Conservation (phyloP, 257 asterid genomes). For the Nicotiana knightiana region DNA sequence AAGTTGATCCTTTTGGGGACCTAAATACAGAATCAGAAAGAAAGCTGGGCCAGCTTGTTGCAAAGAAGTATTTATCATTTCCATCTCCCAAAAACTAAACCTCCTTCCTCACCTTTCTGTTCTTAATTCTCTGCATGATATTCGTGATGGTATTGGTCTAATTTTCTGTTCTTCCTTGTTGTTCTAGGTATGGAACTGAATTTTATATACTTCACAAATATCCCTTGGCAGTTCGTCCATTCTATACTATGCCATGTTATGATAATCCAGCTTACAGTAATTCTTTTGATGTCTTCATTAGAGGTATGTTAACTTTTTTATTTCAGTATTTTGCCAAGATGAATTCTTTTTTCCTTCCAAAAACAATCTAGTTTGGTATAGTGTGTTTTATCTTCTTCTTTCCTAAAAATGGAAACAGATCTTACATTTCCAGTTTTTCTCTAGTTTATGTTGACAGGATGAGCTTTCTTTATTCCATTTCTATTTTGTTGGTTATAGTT, state of each 20-base stretch:
- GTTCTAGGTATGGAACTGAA: conserved; percentile 69
- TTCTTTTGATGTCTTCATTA: conserved; percentile 81
- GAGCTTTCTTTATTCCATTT: not conserved
- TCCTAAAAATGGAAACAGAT: not conserved
- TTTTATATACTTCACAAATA: conserved; percentile 90
- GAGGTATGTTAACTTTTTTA: conserved; percentile 39
- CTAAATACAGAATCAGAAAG: conserved; percentile 86
- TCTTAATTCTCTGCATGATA: conserved; percentile 1
- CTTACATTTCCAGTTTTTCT: not conserved
- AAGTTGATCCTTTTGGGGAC: conserved; percentile 86
- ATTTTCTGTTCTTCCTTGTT: not conserved
- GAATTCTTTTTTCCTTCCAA: not conserved
- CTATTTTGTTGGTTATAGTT: not conserved
- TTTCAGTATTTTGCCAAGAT: not conserved
- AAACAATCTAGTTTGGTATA: not conserved
- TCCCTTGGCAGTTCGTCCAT: conserved; percentile 81
- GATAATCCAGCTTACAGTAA: conserved; percentile 62
- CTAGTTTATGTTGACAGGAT: not conserved
- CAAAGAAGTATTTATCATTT: conserved; percentile 50
- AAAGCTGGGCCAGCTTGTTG: conserved; percentile 81
- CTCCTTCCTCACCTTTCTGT: not conserved
- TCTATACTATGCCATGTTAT: conserved; percentile 84
- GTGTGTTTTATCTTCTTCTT: not conserved
- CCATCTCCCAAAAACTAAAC: not conserved
- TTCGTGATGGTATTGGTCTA: not conserved